Base-by-base conservation (phyloP, 2,329 filamentous ascomycete genomes). In the Dactylellina parvicollis region DNA sequence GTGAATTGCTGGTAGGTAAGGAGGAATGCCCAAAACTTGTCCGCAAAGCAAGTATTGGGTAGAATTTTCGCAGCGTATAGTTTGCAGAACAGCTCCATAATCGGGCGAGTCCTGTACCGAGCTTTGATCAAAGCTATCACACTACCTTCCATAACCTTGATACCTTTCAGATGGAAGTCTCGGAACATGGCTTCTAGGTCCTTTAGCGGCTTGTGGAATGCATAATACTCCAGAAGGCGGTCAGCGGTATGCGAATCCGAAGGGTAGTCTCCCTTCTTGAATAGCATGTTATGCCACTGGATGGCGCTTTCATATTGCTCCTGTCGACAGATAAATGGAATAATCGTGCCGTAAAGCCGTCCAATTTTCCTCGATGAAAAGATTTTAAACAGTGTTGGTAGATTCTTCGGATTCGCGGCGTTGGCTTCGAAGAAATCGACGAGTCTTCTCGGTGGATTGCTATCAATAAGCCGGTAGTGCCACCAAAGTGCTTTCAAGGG, bases 11-110 rank as follows among this genome's bases (percentile, higher is more conserved):
- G 52, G 30, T 75, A 74, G 3, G 49, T 67, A 12, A 77, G 54
- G 8, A 77, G 65, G 14, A 71, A 64, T 1, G 73, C 75, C 77
- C 77, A 78, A 46, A 78, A 78, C 4, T 34, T 20, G 49, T 78
- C 77, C 5, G 74, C 72, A 47, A 77, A 74, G n/a, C 59, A 69
- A 16, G 61, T 61, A 24, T 67, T 77, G 5, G 55, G 44, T 22
- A 65, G 46, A 14, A 60, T 32, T 12, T 59, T 38, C 14, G 52
- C 34, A 22, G 12, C 24, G 28, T 77, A 65, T 10, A 77, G 50
- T 8, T 74, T 60, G 47, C 66, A 65, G 18, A 77, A 50, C 8
- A 75, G 70, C 22, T 77, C 77, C 44, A 72, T 55, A 42, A 76
- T 75, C 1, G 49, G 54, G 16, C 64, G 66, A 34, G 67, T 72